These are phyloP conservation scores for Pichia gijzeniarum DNA, from an alignment of 805 yeast genomes.

Conservation along the genomic window DNA sequence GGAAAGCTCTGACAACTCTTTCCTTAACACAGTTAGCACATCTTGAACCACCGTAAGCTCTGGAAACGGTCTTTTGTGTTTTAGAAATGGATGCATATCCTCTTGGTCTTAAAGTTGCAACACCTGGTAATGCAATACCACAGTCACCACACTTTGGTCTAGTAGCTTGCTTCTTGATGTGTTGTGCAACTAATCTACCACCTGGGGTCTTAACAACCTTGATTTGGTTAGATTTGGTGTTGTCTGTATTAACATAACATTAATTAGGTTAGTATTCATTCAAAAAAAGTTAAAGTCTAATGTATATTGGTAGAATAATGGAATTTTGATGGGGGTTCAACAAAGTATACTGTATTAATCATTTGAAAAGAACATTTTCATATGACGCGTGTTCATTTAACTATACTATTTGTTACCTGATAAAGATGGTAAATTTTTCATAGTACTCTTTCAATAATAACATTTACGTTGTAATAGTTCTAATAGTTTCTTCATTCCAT, in stretches of 20 bases:
- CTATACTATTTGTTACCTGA: too few relatives aligned
- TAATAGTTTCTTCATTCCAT: too few relatives aligned
- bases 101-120: conserved; percentile 97
- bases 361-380: too few relatives aligned
- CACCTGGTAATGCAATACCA: conserved; percentile 59
- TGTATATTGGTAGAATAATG: background rate
- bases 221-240: conserved; percentile 99
- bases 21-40: conserved; percentile 99
- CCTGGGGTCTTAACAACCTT: conserved; percentile 99
- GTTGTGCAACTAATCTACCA: conserved; percentile 97
- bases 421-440: too few relatives aligned
- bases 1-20: conserved; percentile 98
- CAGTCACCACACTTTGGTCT: conserved; percentile 88
- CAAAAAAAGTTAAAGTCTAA: background rate
- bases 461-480: too few relatives aligned
- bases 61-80: conserved; percentile 96
- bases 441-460: too few relatives aligned
- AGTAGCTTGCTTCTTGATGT: conserved; percentile 85
- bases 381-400: too few relatives aligned
- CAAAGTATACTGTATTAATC: too few relatives aligned
- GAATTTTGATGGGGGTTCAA: too few relatives aligned
- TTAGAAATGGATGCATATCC: conserved; percentile 91
- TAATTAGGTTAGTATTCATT: conserved; percentile 21
- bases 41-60: conserved; percentile 99
- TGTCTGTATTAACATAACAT: conserved; percentile 53